Evolutionary conservation across 2,329 filamentous ascomycete genomes (phyloP).

Genomic region (Fusarium clavum): DNA sequence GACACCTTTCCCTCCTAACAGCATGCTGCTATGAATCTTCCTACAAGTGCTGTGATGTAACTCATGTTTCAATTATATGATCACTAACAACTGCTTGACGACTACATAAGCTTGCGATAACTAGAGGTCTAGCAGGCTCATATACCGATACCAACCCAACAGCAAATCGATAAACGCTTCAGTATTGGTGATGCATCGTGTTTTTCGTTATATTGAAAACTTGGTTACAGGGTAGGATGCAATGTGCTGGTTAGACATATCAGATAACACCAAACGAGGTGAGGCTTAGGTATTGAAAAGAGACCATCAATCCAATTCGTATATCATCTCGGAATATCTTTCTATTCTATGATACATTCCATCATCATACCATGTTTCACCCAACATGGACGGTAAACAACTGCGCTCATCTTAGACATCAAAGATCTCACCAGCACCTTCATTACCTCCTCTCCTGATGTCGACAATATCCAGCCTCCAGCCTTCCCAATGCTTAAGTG

Average conservation of each 20-base stretch:
- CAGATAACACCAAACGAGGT: background rate
- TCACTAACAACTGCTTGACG: background rate
- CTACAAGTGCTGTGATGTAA: background rate
- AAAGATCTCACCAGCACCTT: constrained; percentile 73
- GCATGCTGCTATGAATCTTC: background rate
- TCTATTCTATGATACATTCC: constrained; percentile 27
- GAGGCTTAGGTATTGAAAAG: background rate
- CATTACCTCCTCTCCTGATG: constrained; percentile 65
- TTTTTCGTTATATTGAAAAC: background rate
- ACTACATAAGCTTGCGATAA: background rate
- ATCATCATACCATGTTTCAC: background rate
- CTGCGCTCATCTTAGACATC: constrained; percentile 60
- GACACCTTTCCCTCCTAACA: background rate
- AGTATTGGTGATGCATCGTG: background rate
- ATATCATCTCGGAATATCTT: constrained; percentile 6
- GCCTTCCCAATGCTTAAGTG: constrained; percentile 74
- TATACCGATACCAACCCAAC: background rate
- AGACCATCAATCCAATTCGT: constrained; percentile 13
- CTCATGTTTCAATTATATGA: background rate
- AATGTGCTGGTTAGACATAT: background rate
- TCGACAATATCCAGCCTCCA: constrained; percentile 76
- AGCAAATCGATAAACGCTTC: background rate
- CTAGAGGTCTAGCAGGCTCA: rapidly evolving
- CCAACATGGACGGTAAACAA: background rate
- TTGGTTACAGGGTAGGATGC: constrained; percentile 7